A percentile compares a stretch with the other conserved stretches of the same genome.
These are phyloP conservation scores for Furcasterigmium sp. DNA, from an alignment of 2,329 filamentous ascomycete species.

Conservation along the genomic window DNA sequence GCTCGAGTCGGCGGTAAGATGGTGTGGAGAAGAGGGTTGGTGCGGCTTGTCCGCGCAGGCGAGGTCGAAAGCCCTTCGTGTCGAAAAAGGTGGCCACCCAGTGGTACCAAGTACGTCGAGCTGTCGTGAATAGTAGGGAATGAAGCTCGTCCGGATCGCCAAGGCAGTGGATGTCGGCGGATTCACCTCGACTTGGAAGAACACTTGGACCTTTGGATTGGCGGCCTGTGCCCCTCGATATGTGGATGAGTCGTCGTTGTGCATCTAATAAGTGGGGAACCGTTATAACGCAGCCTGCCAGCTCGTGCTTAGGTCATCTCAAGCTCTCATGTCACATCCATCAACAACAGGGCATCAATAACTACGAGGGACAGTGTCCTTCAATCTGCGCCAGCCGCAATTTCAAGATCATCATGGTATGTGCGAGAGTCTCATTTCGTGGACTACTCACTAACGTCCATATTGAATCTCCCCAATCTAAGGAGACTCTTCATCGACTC, in stretches of 20 bases:
- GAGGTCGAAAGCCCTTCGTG: neutral
- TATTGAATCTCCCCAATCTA: constrained; percentile 87
- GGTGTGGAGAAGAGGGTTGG: neutral
- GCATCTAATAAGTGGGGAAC: no score
- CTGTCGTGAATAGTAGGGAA: neutral
- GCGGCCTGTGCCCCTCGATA: no score
- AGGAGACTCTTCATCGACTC: constrained; percentile 93
- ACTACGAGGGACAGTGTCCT: neutral
- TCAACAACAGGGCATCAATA: no score
- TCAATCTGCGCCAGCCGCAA: neutral
- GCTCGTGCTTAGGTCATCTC: no score
- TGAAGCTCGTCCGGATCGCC: constrained; percentile 2
- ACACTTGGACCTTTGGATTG: constrained; percentile 3
- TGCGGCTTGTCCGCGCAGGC: neutral
- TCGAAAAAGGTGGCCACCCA: neutral
- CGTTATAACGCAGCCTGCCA: no score
- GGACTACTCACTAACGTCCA: constrained; percentile 6
- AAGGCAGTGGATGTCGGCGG: neutral
- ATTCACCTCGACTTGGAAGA: neutral
- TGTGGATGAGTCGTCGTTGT: no score
- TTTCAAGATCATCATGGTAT: no score
- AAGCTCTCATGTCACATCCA: no score
- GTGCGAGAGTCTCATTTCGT: no score
- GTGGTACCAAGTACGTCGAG: neutral
- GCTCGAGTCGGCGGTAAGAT: constrained; percentile 4